Conservation (phyloP, 2,329 filamentous ascomycete species). For the Penicillium capsulatum region DNA sequence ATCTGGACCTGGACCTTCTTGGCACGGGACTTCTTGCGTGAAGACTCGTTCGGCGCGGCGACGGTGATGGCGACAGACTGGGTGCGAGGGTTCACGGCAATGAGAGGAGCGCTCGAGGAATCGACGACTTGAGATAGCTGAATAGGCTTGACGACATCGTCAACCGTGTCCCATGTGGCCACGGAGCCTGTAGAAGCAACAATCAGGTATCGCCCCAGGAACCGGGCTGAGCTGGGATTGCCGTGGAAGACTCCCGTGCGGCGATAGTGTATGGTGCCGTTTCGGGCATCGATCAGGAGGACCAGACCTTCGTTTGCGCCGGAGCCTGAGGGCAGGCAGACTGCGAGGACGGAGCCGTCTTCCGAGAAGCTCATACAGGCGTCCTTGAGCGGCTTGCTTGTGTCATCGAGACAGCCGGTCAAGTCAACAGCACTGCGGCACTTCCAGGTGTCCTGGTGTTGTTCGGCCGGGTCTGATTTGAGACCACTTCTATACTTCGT, state of each 20-base stretch:
- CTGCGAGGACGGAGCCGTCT: constrained; percentile 78
- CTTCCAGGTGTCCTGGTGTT: constrained; percentile 68
- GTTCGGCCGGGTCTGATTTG: constrained; percentile 40
- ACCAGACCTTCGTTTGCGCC: constrained; percentile 57
- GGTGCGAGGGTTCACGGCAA: constrained; percentile 66
- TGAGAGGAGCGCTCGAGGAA: constrained; percentile 25
- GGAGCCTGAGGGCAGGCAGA: constrained; percentile 42
- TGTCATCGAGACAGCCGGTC: constrained; percentile 34
- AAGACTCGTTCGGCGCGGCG: constrained; percentile 24
- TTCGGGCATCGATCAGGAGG: constrained; percentile 70
- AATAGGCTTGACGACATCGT: constrained; percentile 67
- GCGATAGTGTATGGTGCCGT: constrained; percentile 62
- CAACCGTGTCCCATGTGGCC: constrained; percentile 75
- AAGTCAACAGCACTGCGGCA: constrained; percentile 57
- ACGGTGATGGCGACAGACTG: constrained; percentile 64
- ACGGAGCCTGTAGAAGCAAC: constrained; percentile 68
- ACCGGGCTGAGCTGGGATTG: constrained; percentile 62
- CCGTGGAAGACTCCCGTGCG: constrained; percentile 65
- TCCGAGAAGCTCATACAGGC: constrained; percentile 74
- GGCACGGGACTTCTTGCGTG: not conserved
- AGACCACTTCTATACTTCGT: constrained; percentile 65
- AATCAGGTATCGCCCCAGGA: constrained; percentile 70
- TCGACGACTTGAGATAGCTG: constrained; percentile 39
- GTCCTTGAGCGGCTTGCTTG: constrained; percentile 41
- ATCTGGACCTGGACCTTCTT: constrained; percentile 48